phyloP scores from a whole-genome alignment of 1,139 yeast genomes.

The Scheffersomyces insectosa region DNA sequence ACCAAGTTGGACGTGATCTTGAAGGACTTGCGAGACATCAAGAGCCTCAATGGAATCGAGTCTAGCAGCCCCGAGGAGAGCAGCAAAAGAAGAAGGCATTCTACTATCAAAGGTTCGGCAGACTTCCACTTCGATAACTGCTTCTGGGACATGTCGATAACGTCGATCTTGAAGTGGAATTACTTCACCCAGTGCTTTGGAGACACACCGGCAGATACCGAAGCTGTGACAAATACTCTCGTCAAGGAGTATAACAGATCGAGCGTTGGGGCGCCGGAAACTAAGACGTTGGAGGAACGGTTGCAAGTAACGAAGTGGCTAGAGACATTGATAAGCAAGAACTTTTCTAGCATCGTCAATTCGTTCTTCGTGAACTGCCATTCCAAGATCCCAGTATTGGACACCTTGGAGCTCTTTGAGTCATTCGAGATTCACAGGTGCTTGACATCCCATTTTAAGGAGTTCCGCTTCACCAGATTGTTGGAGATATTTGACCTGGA shows the following conservation, averaged over 20 bases:
- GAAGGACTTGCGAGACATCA: conserved; percentile 21
- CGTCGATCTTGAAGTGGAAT: conserved; percentile 39
- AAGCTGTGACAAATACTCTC: conserved; percentile 13
- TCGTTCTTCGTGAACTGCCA: conserved; percentile 38
- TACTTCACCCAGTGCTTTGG: conserved; percentile 21
- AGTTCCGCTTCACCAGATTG: conserved; percentile 22
- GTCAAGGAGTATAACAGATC: conserved; percentile 18
- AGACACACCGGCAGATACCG: conserved; percentile 14
- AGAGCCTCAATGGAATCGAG: conserved; percentile 6
- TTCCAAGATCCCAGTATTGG: conserved; percentile 37
- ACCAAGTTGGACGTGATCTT: conserved; percentile 33
- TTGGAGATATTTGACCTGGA: conserved; percentile 20
- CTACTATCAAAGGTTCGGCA: background rate
- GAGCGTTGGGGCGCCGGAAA: conserved; percentile 5
- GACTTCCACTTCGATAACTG: conserved; percentile 17
- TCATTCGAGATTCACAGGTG: conserved; percentile 30
- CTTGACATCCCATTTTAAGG: conserved; percentile 19
- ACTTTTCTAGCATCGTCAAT: conserved; percentile 25
- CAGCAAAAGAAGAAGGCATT: background rate
- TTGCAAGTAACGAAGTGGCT: conserved; percentile 15
- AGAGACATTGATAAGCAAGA: conserved; percentile 21
- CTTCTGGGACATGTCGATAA: conserved; percentile 44
- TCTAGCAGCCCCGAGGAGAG: conserved; percentile 2
- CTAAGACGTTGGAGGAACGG: conserved; percentile 15
- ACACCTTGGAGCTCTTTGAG: conserved; percentile 31